phyloP scores from a whole-genome alignment of 768 basidiomycete species.

The Termitomyces sp. region DNA sequence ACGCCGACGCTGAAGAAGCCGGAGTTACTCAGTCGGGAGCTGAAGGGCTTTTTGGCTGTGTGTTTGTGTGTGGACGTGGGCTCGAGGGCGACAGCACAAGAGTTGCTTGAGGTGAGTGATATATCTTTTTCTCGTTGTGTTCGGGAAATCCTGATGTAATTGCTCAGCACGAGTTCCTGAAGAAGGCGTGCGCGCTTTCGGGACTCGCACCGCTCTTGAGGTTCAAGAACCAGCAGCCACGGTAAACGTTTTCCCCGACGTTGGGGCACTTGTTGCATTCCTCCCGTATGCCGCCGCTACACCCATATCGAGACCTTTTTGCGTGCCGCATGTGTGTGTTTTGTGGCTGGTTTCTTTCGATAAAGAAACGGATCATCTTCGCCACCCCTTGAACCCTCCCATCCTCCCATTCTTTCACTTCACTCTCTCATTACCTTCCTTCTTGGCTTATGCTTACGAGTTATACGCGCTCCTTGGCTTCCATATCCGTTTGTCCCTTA shows the following conservation, averaged over 20 bases:
- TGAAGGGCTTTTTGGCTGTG: constrained; percentile 97
- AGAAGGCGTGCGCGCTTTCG: constrained; percentile 77
- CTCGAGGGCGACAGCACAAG: constrained; percentile 85
- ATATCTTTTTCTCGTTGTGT: neutral
- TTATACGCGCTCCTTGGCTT: neutral
- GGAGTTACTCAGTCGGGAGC: constrained; percentile 83
- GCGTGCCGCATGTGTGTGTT: neutral
- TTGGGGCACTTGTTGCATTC: neutral
- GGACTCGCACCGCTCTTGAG: constrained; percentile 84
- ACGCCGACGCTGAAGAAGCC: constrained; percentile 98
- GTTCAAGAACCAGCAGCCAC: constrained; percentile 62
- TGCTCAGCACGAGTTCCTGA: constrained; percentile 87
- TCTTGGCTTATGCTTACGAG: neutral
- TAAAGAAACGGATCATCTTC: neutral
- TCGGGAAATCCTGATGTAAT: constrained; percentile 5
- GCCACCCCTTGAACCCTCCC: neutral
- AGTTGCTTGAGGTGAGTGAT: constrained; percentile 75
- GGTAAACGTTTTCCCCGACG: constrained; percentile 17
- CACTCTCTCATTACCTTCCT: neutral
- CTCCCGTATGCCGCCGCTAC: neutral
- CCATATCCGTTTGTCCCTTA: neutral
- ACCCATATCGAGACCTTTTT: neutral
- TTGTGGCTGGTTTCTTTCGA: neutral
- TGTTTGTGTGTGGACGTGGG: constrained; percentile 96
- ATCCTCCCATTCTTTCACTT: neutral